These are phyloP conservation scores for Pseudozyma hubeiensis DNA, from an alignment of 1,284 basidiomycete species.

Conservation along the genomic window DNA sequence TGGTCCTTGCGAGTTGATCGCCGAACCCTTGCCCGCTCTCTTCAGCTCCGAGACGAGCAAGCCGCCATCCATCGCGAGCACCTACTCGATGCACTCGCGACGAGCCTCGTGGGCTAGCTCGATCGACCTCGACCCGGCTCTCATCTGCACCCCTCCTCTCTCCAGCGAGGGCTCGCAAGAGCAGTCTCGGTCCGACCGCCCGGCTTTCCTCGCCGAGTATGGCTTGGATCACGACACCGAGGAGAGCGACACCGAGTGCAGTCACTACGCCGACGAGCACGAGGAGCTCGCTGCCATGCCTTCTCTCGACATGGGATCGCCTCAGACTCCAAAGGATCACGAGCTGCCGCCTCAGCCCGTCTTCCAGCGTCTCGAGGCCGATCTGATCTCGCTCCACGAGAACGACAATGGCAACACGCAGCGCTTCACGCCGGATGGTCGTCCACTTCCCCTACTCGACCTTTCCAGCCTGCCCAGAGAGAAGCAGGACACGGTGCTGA, in stretches of 20 bases:
- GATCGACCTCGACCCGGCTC: constrained; percentile 36
- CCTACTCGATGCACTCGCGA: constrained; percentile 31
- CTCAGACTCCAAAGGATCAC: background rate
- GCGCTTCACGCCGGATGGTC: constrained; percentile 15
- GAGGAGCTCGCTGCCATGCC: constrained; percentile 7
- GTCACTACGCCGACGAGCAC: constrained; percentile 21
- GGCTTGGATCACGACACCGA: constrained; percentile 39
- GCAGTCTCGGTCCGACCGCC: constrained; percentile 4
- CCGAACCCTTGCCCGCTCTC: constrained; percentile 12
- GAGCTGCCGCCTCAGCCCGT: constrained; percentile 23
- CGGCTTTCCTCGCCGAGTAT: constrained; percentile 40
- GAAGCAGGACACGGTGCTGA: constrained; percentile 31
- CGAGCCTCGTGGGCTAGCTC: constrained; percentile 45
- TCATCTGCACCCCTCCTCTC: constrained; percentile 42
- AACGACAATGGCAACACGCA: constrained; percentile 9
- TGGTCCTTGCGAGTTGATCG: constrained; percentile 36
- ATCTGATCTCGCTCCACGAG: constrained; percentile 10
- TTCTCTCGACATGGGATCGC: background rate
- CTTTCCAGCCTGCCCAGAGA: constrained; percentile 38
- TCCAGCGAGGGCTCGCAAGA: constrained; percentile 26
- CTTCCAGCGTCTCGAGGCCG: constrained; percentile 44
- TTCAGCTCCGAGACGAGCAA: constrained; percentile 4
- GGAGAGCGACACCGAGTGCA: constrained; percentile 44
- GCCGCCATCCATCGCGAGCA: constrained; percentile 39
- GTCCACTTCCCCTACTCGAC: constrained; percentile 23